Conservation (phyloP, 2,329 filamentous ascomycete species). For the Aureobasidium sp. region DNA sequence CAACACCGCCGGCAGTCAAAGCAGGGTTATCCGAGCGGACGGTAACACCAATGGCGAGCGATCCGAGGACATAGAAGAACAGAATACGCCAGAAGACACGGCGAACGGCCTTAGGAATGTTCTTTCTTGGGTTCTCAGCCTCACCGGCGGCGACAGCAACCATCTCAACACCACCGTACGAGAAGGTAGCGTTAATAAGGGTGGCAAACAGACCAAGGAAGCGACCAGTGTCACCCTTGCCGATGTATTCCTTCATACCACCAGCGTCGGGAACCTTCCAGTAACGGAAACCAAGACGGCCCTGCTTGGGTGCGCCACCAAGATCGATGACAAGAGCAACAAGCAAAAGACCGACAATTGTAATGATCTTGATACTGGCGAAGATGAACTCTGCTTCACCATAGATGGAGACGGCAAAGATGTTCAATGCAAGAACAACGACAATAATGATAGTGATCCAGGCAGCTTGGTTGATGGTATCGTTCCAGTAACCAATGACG, state of each 20-base stretch:
- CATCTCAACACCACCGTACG: slow-evolving; percentile 48
- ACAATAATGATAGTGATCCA: slow-evolving; percentile 54
- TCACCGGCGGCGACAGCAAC: slow-evolving; percentile 52
- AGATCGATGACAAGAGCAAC: slow-evolving; percentile 52
- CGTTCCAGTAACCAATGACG: slow-evolving; percentile 54
- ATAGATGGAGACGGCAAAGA: slow-evolving; percentile 47
- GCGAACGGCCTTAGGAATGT: slow-evolving; percentile 49
- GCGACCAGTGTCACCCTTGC: slow-evolving; percentile 48
- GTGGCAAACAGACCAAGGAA: slow-evolving; percentile 56
- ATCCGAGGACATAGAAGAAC: slow-evolving; percentile 52
- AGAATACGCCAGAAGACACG: slow-evolving; percentile 50
- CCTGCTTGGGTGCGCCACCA: slow-evolving; percentile 53
- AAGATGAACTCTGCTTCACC: slow-evolving; percentile 49
- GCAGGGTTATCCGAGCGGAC: slow-evolving; percentile 49
- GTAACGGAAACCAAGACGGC: slow-evolving; percentile 59
- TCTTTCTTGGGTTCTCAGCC: slow-evolving; percentile 45
- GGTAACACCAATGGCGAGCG: slow-evolving; percentile 53
- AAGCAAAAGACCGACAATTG: slow-evolving; percentile 38
- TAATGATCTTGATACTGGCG: slow-evolving; percentile 45
- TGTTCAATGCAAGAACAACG: slow-evolving; percentile 55
- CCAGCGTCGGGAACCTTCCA: slow-evolving; percentile 40
- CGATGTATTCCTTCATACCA: slow-evolving; percentile 52
- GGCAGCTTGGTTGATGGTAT: slow-evolving; percentile 27
- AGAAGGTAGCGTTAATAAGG: slow-evolving; percentile 44
- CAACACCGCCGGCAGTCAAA: slow-evolving; percentile 42